Evolutionary conservation across 495 filamentous ascomycete genomes (phyloP), one percentile per base, ranked within the genome.

Genomic region (Penicillium bovifimosum): DNA sequence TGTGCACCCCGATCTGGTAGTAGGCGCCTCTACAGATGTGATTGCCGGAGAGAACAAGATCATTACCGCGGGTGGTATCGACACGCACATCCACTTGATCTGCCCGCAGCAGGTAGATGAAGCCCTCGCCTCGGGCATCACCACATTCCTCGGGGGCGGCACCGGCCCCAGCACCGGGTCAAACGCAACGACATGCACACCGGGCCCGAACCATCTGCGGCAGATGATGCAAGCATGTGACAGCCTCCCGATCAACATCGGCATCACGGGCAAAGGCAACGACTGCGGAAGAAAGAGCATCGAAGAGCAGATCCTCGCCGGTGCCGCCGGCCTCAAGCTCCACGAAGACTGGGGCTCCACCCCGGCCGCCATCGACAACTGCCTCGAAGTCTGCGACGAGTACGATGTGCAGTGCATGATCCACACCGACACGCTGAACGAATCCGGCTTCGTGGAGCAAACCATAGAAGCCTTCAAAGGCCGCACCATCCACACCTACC

Each of bases 291-390:
- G 78, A 0, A 55, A 63, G 6, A 90, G 87, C 9, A 81, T 98
- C 9, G 78, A 80, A 24, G 89, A 96, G 53, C 91, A 96, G 71
- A 79, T 88, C 55, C 65, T 76, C 47, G 93, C 93, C 5, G 93
- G 93, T 31, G 91, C 83, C 9, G 89, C 88, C 43, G 93, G 93
- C 27, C 77, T 98, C 47, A 98, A 98, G 70, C 81, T 98, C 7
- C 93, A 98, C 65, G 93, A 98, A 70, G 93, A 98, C 73, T 98
- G 93, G 93, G 93, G 93, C 40, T 84, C 82, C 11, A 96, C 93
- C 3, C 93, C 93, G 0, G 85, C 89, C 1, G 92, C 90, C 11
- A 98, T 98, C 68, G 91, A 98, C 64, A 78, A 86, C 9, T 98
- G 93, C 63, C 80, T 98, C 3, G 70, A 68, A 9, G 84, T 97